phyloP scores from a whole-genome alignment of 2,329 filamentous ascomycete genomes.

The Venturia pyrina region DNA sequence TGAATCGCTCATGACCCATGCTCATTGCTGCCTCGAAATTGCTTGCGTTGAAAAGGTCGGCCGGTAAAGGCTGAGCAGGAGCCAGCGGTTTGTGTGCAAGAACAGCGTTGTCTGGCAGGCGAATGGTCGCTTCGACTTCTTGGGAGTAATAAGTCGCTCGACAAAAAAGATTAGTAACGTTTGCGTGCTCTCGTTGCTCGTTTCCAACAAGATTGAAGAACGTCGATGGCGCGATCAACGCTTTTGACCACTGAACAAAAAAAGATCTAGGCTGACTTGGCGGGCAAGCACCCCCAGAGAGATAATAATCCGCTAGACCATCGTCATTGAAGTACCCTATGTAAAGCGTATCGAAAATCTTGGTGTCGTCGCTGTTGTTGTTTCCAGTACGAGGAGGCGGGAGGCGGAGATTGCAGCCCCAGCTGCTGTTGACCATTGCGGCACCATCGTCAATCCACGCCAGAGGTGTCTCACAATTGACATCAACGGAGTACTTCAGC shows the following conservation, averaged over 20 bases:
- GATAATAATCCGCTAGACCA: constrained; percentile 23
- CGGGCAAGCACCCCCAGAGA: constrained; percentile 23
- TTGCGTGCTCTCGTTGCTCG: constrained; percentile 3
- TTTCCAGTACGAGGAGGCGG: too few species aligned
- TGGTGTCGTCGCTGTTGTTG: too few species aligned
- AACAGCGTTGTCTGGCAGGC: constrained; percentile 24
- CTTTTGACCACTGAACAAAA: constrained; percentile 24
- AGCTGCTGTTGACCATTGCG: too few species aligned
- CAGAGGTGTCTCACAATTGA: too few species aligned
- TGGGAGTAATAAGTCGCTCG: constrained; percentile 38
- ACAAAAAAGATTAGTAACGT: constrained; percentile 33
- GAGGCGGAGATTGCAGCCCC: too few species aligned
- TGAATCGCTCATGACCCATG: constrained; percentile 15
- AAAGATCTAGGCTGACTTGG: constrained; percentile 29
- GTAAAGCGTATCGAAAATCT: constrained; percentile 28
- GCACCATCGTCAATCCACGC: too few species aligned
- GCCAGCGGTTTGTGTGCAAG: constrained; percentile 15
- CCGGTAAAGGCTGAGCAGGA: constrained; percentile 18
- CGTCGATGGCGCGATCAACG: too few species aligned
- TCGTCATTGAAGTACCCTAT: constrained; percentile 33
- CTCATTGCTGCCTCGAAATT: constrained; percentile 29
- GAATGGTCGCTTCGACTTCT: constrained; percentile 32
- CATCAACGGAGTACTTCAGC: constrained; percentile 24
- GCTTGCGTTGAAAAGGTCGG: constrained; percentile 27
- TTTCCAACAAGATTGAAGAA: too few species aligned